These are phyloP conservation scores for Lablab purpureus DNA, from an alignment of 306 rosid genomes.

Conservation along the genomic window DNA sequence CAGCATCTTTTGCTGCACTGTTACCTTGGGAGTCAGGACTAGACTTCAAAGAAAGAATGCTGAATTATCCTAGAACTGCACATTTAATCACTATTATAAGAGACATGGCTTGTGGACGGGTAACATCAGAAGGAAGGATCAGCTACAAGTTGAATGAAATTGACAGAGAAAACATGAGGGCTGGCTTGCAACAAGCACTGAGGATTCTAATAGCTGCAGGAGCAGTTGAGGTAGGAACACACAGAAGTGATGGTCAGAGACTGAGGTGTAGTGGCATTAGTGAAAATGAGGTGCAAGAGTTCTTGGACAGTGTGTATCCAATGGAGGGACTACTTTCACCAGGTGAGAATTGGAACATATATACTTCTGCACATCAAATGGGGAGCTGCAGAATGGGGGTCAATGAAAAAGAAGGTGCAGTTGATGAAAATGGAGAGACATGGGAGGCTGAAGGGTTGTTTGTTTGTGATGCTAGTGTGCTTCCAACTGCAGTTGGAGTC, in stretches of 20 bases:
- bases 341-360: constrained; percentile 58
- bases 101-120: constrained; percentile 66
- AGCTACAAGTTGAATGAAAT: constrained; percentile 37
- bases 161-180: constrained; percentile 47
- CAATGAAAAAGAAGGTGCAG: constrained; percentile 66
- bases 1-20: constrained; percentile 61
- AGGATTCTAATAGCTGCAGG: constrained; percentile 51
- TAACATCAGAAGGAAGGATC: constrained; percentile 63
- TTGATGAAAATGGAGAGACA: constrained; percentile 78
- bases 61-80: constrained; percentile 68
- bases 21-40: constrained; percentile 76
- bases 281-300: constrained; percentile 40
- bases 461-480: constrained; percentile 78
- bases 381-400: constrained; percentile 89
- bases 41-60: constrained; percentile 71
- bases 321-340: constrained; percentile 57
- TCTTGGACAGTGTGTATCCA: constrained; percentile 47
- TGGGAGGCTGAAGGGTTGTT: constrained; percentile 82
- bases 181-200: constrained; percentile 45
- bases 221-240: constrained; percentile 55
- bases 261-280: constrained; percentile 29
- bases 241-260: constrained; percentile 57
- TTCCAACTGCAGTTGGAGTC: constrained; percentile 83
- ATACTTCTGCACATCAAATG: constrained; percentile 79
- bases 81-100: constrained; percentile 71